Evolutionary conservation across 768 basidiomycete species (phyloP).

Genomic region (Termitomyces sp.): DNA sequence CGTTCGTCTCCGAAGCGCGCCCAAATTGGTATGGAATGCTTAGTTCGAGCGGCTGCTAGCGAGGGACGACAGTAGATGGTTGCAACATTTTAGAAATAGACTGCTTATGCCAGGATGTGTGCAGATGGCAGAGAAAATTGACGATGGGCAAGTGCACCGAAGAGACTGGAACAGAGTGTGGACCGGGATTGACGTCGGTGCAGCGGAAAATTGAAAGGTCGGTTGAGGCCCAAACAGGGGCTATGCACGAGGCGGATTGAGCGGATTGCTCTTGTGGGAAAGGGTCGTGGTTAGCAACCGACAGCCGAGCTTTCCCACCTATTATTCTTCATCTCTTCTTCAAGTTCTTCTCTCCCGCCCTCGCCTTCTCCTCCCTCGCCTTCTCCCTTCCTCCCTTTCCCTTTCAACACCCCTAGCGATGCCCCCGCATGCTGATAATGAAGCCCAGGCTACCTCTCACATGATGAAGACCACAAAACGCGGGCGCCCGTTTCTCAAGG

Average conservation of each 20-base stretch:
- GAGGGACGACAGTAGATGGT: not conserved
- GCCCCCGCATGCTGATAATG: conserved; percentile 33
- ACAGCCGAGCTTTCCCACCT: conserved; percentile 33
- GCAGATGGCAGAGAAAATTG: not conserved
- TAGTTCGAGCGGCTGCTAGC: not conserved
- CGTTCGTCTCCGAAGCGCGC: not conserved
- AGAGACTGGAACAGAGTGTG: not conserved
- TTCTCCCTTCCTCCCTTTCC: conserved; percentile 15
- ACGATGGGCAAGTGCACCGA: not conserved
- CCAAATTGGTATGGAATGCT: conserved; percentile 1
- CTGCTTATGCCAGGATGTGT: too few relatives aligned
- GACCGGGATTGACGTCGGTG: conserved; percentile 11
- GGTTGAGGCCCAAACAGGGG: conserved; percentile 17
- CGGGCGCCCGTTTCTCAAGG: conserved; percentile 92
- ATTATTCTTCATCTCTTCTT: conserved; percentile 18
- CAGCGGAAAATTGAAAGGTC: conserved; percentile 4
- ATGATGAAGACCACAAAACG: conserved; percentile 99
- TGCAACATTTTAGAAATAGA: not conserved
- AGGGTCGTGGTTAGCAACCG: conserved; percentile 37
- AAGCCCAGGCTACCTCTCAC: conserved; percentile 68
- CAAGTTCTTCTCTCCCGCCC: conserved; percentile 12
- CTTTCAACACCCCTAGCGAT: conserved; percentile 24
- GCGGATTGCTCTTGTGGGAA: conserved; percentile 36
- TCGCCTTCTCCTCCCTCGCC: conserved; percentile 14
- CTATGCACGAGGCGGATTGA: not conserved